phyloP scores from a whole-genome alignment of 176 grass and related monocot species.

The barley (Hordeum vulgare) region MorexV3_pseudomolecules_assembly NC_058523.1:487231087-487231586 shows the following conservation, averaged over 20 bases:
- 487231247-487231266: conserved; percentile 5
- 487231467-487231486: neutral
- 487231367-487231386: neutral
- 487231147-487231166: neutral
- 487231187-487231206: neutral
- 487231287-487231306: neutral
- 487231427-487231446: conserved; percentile 12
- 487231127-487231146: conserved; percentile 23
- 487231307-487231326: neutral
- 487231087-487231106: conserved; percentile 4
- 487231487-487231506: conserved; percentile 27
- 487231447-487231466: neutral
- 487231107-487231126: neutral
- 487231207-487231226: neutral
- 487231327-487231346: neutral
- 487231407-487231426: neutral
- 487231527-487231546: conserved; percentile 11
- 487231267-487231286: conserved; percentile 5
- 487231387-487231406: neutral
- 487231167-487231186: neutral
- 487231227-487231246: neutral
- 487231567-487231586: conserved; percentile 19
- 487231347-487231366: neutral
- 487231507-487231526: conserved; percentile 30
- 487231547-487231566: neutral